Evolutionary conservation across 371 early-diverging fungal species (phyloP), one percentile per base, ranked within the genome.

Genomic region (Vairimorpha apis): DNA sequence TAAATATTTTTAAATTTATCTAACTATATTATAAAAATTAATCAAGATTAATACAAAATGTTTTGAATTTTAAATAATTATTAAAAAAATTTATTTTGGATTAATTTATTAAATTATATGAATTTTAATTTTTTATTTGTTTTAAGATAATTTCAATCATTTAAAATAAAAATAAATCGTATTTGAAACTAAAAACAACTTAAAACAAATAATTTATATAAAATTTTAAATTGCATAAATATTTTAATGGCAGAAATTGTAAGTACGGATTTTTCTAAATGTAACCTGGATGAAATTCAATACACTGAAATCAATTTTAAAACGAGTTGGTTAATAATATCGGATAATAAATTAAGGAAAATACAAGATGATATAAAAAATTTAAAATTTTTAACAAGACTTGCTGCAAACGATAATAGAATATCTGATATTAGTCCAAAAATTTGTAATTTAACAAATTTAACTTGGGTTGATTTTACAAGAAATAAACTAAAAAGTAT

Each of bases 391-490:
- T 49, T 84, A 1, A 79, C 70, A n/a, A 49, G 84, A 51, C 75
- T 84, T 21, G 84, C 84, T 7, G 55, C 82, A 23, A 84, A 84
- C 58, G 82, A 84, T 55, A 84, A 84, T 72, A 74, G 76, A 64
- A 75, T 84, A 14, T 73, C 74, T 43, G 35, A 53, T 25, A 72
- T 84, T 2, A 45, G 71, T 35, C 60, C 65, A 30, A 67, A 60
- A 21, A 59, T 84, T 12, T 77, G 77, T 21, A 43, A 65, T 35
- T 62, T 84, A 32, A 53, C 35, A 30, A 72, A 75, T 14, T 62
- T 84, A 18, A 76, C 79, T 4, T 84, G 84, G 84, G 75, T 84
- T 7, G 84, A 84, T 70, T 69, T 84, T 2, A 84, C 84, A 18
- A 67, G 84, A 70, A 84, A 84, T 55, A 66, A 68, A 38, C 72